A percentile compares a stretch with the other conserved stretches of the same genome.
Evolutionary conservation across 2,329 filamentous ascomycete species (phyloP).

Genomic region (Penicillium sclerotiorum): DNA sequence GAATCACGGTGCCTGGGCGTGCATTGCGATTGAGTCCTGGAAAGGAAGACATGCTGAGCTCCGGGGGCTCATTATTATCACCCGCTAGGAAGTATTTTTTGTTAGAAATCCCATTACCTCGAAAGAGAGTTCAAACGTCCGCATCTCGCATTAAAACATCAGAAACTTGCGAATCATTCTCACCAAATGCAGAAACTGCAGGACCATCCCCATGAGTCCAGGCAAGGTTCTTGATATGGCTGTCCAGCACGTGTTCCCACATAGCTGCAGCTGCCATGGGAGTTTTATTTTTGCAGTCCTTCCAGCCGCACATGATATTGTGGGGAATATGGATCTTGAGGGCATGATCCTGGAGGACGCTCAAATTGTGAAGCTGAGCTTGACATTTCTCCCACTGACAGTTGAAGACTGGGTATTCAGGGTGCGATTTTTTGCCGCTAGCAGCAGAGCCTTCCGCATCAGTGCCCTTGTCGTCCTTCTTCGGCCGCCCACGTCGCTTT

Average conservation of each 20-base stretch:
- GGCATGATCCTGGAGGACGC: slow-evolving; percentile 61
- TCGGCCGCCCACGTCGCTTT: slow-evolving; percentile 21
- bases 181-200: slow-evolving; percentile 57
- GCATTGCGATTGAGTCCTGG: slow-evolving; percentile 2
- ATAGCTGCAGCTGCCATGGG: slow-evolving; percentile 42
- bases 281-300: slow-evolving; percentile 23
- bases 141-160: slow-evolving; percentile 11
- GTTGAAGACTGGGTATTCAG: slow-evolving; percentile 49
- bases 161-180: slow-evolving; percentile 41
- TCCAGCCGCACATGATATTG: slow-evolving; percentile 31
- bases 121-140: slow-evolving; percentile 4
- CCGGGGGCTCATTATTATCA: neutral
- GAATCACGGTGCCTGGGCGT: slow-evolving; percentile 37
- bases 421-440: slow-evolving; percentile 2
- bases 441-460: no score
- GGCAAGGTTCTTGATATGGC: slow-evolving; percentile 57
- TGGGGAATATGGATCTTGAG: slow-evolving; percentile 55
- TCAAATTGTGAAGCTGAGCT: slow-evolving; percentile 63
- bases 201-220: slow-evolving; percentile 64
- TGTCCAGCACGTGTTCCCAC: slow-evolving; percentile 54
- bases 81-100: neutral
- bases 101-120: slow-evolving; percentile 3
- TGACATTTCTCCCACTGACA: slow-evolving; percentile 62
- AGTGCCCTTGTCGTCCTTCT: slow-evolving; percentile 15
- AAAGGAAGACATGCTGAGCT: neutral